Percentiles rank a stretch among this genome's conserved stretches.
Evolutionary conservation across 305 asterid species (phyloP).

Genomic region (Solanum chacoense): DNA sequence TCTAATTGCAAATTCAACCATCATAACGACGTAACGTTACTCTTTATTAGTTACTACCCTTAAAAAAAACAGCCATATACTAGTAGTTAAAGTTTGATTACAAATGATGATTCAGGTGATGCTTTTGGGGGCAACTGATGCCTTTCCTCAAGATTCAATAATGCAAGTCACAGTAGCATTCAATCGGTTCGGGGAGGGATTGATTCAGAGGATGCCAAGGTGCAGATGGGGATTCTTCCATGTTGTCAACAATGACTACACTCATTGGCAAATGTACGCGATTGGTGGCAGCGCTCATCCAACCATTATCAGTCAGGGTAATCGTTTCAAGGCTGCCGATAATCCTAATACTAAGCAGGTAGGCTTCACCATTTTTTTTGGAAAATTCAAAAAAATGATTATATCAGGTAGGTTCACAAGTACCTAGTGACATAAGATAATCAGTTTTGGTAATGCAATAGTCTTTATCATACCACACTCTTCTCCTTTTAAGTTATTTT

Average conservation of each 20-base stretch:
- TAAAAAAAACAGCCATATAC: neutral
- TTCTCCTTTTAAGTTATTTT: neutral
- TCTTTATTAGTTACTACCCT: neutral
- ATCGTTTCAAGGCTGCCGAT: constrained; percentile 32
- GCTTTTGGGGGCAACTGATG: constrained; percentile 60
- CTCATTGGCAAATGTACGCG: constrained; percentile 43
- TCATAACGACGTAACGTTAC: constrained; percentile 38
- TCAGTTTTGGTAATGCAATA: neutral
- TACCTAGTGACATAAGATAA: neutral
- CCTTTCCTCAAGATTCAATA: constrained; percentile 26
- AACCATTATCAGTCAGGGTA: constrained; percentile 52
- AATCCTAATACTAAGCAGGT: constrained; percentile 23
- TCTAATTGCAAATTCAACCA: constrained; percentile 68
- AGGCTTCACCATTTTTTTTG: neutral
- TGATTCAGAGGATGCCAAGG: constrained; percentile 82
- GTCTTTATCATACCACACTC: neutral
- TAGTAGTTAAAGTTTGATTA: neutral
- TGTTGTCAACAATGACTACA: constrained; percentile 56
- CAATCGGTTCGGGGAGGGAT: constrained; percentile 59
- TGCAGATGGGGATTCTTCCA: constrained; percentile 72
- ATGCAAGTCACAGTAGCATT: constrained; percentile 76
- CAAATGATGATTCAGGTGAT: constrained; percentile 35
- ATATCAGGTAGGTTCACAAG: neutral
- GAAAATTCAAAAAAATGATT: neutral
- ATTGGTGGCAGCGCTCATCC: constrained; percentile 50